phyloP scores from a whole-genome alignment of 768 basidiomycete genomes.

The Pleurotus platypus region DNA sequence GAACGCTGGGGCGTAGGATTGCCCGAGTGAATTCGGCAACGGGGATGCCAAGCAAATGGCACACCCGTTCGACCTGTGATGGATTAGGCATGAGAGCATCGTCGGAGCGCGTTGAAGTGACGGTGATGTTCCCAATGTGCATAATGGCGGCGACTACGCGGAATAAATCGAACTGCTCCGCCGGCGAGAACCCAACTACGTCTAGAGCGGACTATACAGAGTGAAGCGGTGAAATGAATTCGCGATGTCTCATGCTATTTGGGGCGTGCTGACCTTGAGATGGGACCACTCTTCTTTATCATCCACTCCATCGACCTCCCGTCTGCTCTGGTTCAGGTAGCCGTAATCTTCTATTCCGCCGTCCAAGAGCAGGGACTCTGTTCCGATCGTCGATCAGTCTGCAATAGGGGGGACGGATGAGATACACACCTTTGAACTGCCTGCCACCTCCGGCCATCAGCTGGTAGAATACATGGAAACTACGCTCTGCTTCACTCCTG shows the following conservation, averaged over 20 bases:
- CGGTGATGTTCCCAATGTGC: constrained; percentile 90
- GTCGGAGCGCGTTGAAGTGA: constrained; percentile 75
- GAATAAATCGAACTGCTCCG: constrained; percentile 91
- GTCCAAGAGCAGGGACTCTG: constrained; percentile 73
- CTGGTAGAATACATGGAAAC: constrained; percentile 98
- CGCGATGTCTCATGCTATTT: not conserved
- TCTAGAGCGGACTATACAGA: constrained; percentile 68
- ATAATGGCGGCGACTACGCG: constrained; percentile 91
- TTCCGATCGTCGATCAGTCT: constrained; percentile 3
- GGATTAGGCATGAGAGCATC: constrained; percentile 76
- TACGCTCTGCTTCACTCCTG: constrained; percentile 83
- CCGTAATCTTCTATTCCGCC: constrained; percentile 80
- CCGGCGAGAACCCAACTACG: constrained; percentile 79
- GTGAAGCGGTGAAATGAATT: not conserved
- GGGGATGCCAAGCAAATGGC: constrained; percentile 87
- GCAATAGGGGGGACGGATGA: not conserved
- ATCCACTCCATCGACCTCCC: constrained; percentile 94
- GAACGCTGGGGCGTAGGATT: constrained; percentile 82
- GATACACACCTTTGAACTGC: constrained; percentile 57
- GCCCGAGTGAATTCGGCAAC: constrained; percentile 86
- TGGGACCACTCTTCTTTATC: constrained; percentile 85
- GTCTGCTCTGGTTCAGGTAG: constrained; percentile 84
- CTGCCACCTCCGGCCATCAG: constrained; percentile 72
- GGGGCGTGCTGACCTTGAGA: constrained; percentile 51
- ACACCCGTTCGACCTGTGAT: constrained; percentile 84